These are phyloP conservation scores for Lactarius indigo DNA, from an alignment of 768 basidiomycete species.

Conservation along the genomic window DNA sequence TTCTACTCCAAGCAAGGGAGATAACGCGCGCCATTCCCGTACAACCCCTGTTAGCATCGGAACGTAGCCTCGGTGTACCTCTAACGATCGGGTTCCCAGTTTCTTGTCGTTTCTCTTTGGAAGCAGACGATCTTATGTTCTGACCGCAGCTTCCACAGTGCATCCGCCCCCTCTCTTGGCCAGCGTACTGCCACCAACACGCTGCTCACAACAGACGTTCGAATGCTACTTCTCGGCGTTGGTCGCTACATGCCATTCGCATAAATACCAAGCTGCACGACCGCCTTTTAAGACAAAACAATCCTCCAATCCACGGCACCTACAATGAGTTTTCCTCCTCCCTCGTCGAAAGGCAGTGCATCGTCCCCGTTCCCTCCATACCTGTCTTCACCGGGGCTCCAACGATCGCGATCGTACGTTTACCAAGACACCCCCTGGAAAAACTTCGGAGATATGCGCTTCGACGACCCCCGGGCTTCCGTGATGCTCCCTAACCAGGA, in stretches of 20 bases:
- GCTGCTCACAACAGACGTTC: not conserved
- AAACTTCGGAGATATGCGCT: not conserved
- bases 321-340: conserved; percentile 1
- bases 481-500: not conserved
- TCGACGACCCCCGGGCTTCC: not conserved
- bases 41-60: not conserved
- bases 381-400: not conserved
- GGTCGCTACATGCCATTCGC: no score
- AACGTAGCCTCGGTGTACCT: not conserved
- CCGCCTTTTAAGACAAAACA: not conserved
- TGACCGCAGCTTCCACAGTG: not conserved
- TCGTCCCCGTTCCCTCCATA: not conserved
- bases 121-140: not conserved
- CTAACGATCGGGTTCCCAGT: not conserved
- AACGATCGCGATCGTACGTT: not conserved
- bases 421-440: not conserved
- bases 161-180: not conserved
- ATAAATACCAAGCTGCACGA: not conserved
- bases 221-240: not conserved
- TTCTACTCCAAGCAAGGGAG: not conserved
- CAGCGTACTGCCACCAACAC: not conserved
- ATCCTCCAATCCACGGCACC: not conserved
- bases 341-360: not conserved
- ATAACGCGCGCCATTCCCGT: not conserved
- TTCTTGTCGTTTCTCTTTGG: not conserved